Evolutionary conservation across 2,329 filamentous ascomycete species (phyloP).

Genomic region (Albifimbria verrucaria): DNA sequence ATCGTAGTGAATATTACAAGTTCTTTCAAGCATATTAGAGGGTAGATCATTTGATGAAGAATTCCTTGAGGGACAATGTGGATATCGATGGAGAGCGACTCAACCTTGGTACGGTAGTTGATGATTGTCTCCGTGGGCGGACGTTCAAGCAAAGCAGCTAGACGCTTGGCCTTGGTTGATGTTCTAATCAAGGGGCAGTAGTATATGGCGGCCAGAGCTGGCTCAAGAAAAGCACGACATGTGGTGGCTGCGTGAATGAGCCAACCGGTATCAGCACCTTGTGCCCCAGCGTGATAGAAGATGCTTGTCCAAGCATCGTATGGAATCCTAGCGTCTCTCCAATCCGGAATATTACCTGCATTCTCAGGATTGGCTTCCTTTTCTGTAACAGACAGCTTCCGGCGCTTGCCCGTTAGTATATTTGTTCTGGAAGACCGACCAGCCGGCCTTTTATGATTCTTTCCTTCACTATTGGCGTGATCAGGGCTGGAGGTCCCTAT

Average conservation of each 20-base stretch:
- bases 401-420: background rate
- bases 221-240: conserved; percentile 66
- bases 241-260: conserved; percentile 60
- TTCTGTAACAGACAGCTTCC: background rate
- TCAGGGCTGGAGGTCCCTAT: no score
- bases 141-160: conserved; percentile 52
- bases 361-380: conserved; percentile 5
- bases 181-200: conserved; percentile 60
- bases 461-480: conserved; percentile 11
- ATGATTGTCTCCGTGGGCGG: conserved; percentile 45
- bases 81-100: conserved; percentile 67
- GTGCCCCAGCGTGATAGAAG: conserved; percentile 58
- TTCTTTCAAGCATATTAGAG: conserved; percentile 63
- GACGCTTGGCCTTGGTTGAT: conserved; percentile 39
- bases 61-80: conserved; percentile 51
- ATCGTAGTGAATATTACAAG: conserved; percentile 69
- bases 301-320: conserved; percentile 68
- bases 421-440: no score
- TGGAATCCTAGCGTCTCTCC: conserved; percentile 53
- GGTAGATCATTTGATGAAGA: conserved; percentile 53
- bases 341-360: conserved; percentile 43
- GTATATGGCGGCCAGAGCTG: conserved; percentile 72
- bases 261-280: conserved; percentile 55
- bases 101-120: conserved; percentile 70
- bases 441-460: conserved; percentile 3